Base-by-base conservation (phyloP, 1,139 yeast genomes). In the Saccharomyces uvarum region DNA sequence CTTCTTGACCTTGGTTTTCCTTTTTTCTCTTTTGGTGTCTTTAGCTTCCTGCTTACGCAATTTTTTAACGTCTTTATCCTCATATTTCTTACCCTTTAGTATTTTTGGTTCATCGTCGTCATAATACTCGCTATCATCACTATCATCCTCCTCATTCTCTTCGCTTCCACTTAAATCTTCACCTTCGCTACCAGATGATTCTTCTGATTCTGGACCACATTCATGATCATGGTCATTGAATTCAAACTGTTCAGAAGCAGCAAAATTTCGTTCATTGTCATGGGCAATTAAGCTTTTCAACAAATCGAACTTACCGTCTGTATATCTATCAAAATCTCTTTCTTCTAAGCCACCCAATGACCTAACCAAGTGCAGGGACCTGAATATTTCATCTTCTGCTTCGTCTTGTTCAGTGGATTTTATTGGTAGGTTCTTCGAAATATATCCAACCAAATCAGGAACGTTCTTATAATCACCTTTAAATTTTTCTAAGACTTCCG, bases 1-100 rank as follows among this genome's bases (percentile, higher is more conserved):
- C 71, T 95, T 95, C 71, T 93, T 93, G 84, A 93, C 86, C 70
- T 95, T 95, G 4, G 84, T 84, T 67, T 89, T 85, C 56, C 99
- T 79, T 73, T 88, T 90, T 63, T 91, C 98, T 64, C 86, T 86
- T 59, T 89, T 88, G 14, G 84, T 89, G 46, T 83, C 86, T 68
- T 89, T 93, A 21, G 89, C 85, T 26, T 85, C 86, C 64, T 85
- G 86, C 71, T 95, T 95, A 54, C 98, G 79, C 51, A 82, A 84
- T 66, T 86, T 88, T 70, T 91, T 93, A 0, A 77, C 83, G 26
- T 89, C 97, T 66, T 90, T 86, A 66, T 91, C 95, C 64, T 88
- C 95, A 67, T 78, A 77, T 67, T 84, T 84, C 70, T 88, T 91
- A 28, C 96, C 95, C 61, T 79, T 84, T 9, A 78, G 70, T 11